phyloP scores from a whole-genome alignment of 805 yeast genomes.

The Lipomyces orientalis region DNA sequence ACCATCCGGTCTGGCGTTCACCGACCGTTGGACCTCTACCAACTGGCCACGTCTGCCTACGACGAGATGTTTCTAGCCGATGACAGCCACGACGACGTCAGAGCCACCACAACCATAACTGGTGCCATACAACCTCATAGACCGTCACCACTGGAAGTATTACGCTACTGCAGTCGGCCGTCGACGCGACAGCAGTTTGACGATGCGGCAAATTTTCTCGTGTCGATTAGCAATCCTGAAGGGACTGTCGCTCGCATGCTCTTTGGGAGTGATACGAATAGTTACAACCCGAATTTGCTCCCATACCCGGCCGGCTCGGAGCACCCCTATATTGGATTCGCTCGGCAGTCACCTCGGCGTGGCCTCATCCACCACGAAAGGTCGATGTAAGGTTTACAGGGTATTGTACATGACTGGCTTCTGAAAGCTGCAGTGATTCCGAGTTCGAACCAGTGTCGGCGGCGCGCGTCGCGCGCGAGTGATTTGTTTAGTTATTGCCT shows the following conservation, averaged over 20 bases:
- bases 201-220: slow-evolving; percentile 15
- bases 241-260: slow-evolving; percentile 15
- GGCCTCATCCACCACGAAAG: slow-evolving; percentile 22
- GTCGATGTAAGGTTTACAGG: no score
- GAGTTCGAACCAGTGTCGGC: no score
- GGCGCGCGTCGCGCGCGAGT: no score
- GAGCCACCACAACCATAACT: neutral
- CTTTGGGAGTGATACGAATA: slow-evolving; percentile 3
- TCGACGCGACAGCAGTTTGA: neutral
- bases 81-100: neutral
- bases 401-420: no score
- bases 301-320: slow-evolving; percentile 24
- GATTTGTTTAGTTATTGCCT: no score
- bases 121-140: no score
- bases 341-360: slow-evolving; percentile 1
- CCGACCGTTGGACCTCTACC: neutral
- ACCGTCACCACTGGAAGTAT: neutral
- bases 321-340: slow-evolving; percentile 27
- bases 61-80: neutral
- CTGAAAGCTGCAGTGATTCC: no score
- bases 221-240: slow-evolving; percentile 14
- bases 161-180: neutral
- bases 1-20: neutral
- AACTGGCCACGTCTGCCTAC: neutral
- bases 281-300: slow-evolving; percentile 24